Evolutionary conservation across 768 basidiomycete species (phyloP).

Genomic region (Artomyces pyxidatus): DNA sequence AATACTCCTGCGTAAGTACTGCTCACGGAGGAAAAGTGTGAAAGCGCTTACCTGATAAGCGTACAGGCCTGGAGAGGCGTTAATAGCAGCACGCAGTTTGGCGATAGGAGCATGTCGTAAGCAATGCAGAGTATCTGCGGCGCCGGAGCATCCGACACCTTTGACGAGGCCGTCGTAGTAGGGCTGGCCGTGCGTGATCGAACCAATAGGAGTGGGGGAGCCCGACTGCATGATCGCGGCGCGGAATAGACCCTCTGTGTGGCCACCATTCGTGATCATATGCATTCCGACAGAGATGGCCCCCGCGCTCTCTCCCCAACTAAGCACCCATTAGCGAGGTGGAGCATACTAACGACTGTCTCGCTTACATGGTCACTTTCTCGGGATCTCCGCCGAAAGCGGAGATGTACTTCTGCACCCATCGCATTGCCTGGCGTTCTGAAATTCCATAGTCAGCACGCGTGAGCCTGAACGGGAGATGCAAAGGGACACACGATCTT

Average conservation of each 20-base stretch:
- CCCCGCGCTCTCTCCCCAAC: conserved; percentile 28
- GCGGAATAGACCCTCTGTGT: conserved; percentile 9
- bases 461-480: not conserved
- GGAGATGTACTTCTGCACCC: conserved; percentile 31
- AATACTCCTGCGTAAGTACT: conserved; percentile 21
- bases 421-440: conserved; percentile 27
- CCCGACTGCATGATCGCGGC: conserved; percentile 3
- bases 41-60: conserved; percentile 32
- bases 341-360: not conserved
- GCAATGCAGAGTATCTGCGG: not conserved
- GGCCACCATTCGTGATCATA: conserved; percentile 7
- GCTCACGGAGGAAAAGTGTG: conserved; percentile 25
- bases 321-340: not conserved
- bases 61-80: conserved; percentile 27
- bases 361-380: conserved; percentile 17
- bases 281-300: conserved; percentile 24
- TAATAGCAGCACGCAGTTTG: conserved; percentile 33
- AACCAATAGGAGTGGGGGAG: too few species aligned
- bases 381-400: conserved; percentile 30
- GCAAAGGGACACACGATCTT: not conserved
- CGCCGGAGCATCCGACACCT: too few species aligned
- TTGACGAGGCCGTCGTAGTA: too few species aligned
- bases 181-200: too few species aligned
- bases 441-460: not conserved
- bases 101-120: not conserved